A percentile compares a stretch with the other conserved stretches of the same genome.
Evolutionary conservation across 2,329 filamentous ascomycete genomes (phyloP).

Genomic region (Gnomoniopsis sp.): DNA sequence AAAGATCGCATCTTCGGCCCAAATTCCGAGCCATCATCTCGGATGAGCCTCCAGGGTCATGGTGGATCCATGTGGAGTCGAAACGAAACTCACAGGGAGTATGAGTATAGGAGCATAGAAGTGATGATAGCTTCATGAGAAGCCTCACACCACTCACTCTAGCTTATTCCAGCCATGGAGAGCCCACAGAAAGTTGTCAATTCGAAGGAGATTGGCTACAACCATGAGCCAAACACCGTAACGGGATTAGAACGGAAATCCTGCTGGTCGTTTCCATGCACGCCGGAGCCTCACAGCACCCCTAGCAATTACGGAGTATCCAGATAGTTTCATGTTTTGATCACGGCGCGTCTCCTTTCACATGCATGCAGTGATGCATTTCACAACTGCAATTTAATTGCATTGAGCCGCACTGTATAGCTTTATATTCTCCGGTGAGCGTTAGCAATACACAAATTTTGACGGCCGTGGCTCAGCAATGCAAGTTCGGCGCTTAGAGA

Average conservation of each 20-base stretch:
- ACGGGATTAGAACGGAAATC: background rate
- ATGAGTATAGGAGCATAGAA: background rate
- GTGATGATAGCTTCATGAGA: background rate
- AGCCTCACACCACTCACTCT: background rate
- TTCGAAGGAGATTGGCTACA: background rate
- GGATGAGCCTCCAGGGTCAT: conserved; percentile 6
- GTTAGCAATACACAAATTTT: no score
- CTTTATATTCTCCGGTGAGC: no score
- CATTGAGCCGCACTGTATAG: no score
- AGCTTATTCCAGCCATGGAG: background rate
- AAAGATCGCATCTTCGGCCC: background rate
- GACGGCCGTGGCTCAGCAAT: no score
- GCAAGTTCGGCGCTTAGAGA: no score
- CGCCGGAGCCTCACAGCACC: background rate
- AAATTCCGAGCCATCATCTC: conserved; percentile 5
- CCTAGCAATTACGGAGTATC: conserved; percentile 1
- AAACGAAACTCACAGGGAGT: conserved; percentile 1
- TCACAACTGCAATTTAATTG: background rate
- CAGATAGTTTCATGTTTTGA: conserved; percentile 10
- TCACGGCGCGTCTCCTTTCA: conserved; percentile 7
- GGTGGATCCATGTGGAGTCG: conserved; percentile 4
- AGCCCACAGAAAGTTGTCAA: background rate
- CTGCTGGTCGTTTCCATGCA: background rate
- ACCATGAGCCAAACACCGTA: background rate
- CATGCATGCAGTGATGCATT: background rate